Conservation (phyloP, 768 basidiomycete species). For the Lyophyllum atratum region DNA sequence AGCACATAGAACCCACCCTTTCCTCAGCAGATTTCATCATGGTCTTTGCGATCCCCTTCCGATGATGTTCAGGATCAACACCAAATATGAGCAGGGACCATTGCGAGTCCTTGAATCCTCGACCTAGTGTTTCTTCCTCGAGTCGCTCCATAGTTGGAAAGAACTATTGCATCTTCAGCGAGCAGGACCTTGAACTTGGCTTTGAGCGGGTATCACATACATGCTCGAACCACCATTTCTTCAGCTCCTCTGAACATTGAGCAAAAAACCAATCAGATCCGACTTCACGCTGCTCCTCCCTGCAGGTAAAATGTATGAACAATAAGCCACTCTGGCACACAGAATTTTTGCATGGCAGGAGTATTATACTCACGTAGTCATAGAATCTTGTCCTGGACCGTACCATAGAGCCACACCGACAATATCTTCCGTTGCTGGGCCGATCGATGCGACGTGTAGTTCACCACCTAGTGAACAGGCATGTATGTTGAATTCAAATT, state of each 20-base stretch:
- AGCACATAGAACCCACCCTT: conserved; percentile 13
- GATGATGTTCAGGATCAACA: conserved; percentile 28
- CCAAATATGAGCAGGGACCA: conserved; percentile 34
- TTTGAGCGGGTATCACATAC: conserved; percentile 10
- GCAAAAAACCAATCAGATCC: conserved; percentile 29
- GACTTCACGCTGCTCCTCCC: conserved; percentile 27
- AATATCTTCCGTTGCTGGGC: conserved; percentile 22
- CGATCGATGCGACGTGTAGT: conserved; percentile 26
- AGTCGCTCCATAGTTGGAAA: conserved; percentile 21
- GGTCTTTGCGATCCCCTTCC: conserved; percentile 29
- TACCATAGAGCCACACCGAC: conserved; percentile 33
- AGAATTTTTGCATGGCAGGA: background rate
- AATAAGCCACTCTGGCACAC: background rate
- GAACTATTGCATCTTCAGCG: conserved; percentile 16
- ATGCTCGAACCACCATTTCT: conserved; percentile 30
- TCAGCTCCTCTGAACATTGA: conserved; percentile 13
- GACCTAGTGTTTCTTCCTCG: conserved; percentile 18
- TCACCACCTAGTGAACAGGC: conserved; percentile 27
- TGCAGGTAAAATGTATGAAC: conserved; percentile 3
- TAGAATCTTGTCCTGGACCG: conserved; percentile 26
- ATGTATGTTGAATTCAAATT: conserved; percentile 20
- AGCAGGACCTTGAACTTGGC: background rate
- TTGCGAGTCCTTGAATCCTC: conserved; percentile 20
- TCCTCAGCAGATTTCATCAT: conserved; percentile 26
- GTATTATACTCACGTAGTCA: conserved; percentile 23